These are phyloP conservation scores for Domatiomyces globalis DNA, from an alignment of 2,329 filamentous ascomycete species.

Conservation along the genomic window DNA sequence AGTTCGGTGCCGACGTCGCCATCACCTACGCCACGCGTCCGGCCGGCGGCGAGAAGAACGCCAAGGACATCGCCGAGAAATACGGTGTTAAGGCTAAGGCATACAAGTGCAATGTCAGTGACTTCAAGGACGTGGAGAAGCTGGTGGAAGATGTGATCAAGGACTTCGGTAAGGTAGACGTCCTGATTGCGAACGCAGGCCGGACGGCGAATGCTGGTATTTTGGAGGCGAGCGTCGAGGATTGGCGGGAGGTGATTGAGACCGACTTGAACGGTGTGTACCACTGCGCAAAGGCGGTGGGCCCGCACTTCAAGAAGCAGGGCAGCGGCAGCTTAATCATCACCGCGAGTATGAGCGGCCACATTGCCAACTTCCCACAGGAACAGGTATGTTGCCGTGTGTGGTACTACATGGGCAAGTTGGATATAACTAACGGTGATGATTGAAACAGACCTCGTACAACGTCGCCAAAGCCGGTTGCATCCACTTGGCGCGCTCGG, in stretches of 20 bases:
- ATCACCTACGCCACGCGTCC: conserved; percentile 53
- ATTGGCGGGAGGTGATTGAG: conserved; percentile 64
- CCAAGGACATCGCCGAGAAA: conserved; percentile 43
- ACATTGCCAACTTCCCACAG: conserved; percentile 45
- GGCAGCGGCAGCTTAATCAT: conserved; percentile 52
- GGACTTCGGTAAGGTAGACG: conserved; percentile 58
- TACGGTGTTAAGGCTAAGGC: conserved; percentile 54
- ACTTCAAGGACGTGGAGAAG: conserved; percentile 42
- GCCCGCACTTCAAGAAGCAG: conserved; percentile 57
- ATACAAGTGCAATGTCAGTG: conserved; percentile 50
- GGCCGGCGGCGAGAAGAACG: conserved; percentile 51
- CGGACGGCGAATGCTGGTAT: conserved; percentile 55
- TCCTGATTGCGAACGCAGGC: conserved; percentile 56
- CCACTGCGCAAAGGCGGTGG: conserved; percentile 79
- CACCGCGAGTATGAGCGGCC: conserved; percentile 48
- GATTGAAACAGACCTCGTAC: conserved; percentile 35
- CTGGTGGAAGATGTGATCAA: conserved; percentile 46
- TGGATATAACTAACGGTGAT: neutral
- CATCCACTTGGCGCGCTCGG: conserved; percentile 48
- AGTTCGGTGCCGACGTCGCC: conserved; percentile 50
- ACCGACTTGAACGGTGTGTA: conserved; percentile 78
- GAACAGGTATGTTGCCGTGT: conserved; percentile 34
- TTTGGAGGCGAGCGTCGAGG: conserved; percentile 54
- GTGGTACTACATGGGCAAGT: neutral
- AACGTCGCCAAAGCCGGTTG: conserved; percentile 53